Conservation (phyloP, 1,284 basidiomycete species). For the Moesziomyces parantarcticus region DNA sequence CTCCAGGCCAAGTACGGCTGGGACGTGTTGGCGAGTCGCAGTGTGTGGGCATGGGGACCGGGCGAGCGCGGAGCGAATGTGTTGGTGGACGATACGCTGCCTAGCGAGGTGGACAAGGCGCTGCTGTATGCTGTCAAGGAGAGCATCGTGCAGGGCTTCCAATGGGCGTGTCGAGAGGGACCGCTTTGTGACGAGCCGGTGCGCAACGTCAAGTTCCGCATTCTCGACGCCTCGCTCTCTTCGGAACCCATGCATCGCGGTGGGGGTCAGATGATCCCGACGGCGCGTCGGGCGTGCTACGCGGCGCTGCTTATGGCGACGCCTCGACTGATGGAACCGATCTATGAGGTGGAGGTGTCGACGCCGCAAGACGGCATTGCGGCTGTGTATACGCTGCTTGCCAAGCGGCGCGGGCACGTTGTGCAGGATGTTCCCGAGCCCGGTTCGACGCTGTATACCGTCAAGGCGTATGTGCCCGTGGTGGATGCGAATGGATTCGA, state of each 20-base stretch:
- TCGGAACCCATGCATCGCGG: constrained; percentile 96
- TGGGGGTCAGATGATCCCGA: constrained; percentile 97
- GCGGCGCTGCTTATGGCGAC: constrained; percentile 92
- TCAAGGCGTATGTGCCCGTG: constrained; percentile 96
- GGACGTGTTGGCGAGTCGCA: constrained; percentile 95
- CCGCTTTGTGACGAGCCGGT: constrained; percentile 98
- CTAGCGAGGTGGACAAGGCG: constrained; percentile 96
- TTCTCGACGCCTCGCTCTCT: constrained; percentile 89
- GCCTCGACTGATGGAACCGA: constrained; percentile 80
- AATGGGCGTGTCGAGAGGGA: constrained; percentile 97
- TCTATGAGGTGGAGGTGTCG: constrained; percentile 98
- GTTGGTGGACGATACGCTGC: constrained; percentile 93
- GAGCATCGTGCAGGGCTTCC: constrained; percentile 98
- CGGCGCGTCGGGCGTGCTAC: constrained; percentile 95
- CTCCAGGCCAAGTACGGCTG: constrained; percentile 83
- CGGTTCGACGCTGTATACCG: constrained; percentile 94
- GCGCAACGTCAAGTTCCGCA: constrained; percentile 96
- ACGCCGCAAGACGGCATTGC: constrained; percentile 98
- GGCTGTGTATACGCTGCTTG: constrained; percentile 95
- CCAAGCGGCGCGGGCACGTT: constrained; percentile 94
- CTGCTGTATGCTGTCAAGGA: constrained; percentile 88
- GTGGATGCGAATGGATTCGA: constrained; percentile 99
- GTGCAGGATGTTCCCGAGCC: constrained; percentile 97
- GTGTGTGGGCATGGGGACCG: constrained; percentile 99
- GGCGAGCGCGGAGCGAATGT: constrained; percentile 89